Percentiles rank a stretch among this genome's conserved stretches.
Evolutionary conservation across 129 eudicot genomes (phyloP).

Genomic region (Dittrichia graveolens): DNA sequence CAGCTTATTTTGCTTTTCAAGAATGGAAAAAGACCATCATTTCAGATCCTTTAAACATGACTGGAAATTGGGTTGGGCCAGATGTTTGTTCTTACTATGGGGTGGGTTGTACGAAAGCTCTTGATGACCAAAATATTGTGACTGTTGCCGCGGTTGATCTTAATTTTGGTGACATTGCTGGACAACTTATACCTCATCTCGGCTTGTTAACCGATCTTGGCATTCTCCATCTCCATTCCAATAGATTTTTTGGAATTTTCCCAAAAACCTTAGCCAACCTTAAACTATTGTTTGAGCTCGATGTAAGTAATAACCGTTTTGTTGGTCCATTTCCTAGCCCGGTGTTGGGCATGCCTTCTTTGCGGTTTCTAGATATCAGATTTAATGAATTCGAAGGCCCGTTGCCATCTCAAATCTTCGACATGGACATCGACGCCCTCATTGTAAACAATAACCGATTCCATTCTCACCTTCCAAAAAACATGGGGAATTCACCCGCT

Average conservation of each 20-base stretch:
- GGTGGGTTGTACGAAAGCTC: constrained; percentile 52
- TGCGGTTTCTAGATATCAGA: constrained; percentile 68
- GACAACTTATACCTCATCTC: constrained; percentile 67
- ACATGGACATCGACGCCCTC: constrained; percentile 63
- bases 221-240: constrained; percentile 71
- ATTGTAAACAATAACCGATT: constrained; percentile 75
- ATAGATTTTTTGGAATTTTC: constrained; percentile 73
- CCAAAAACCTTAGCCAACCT: constrained; percentile 55
- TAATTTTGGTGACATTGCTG: constrained; percentile 75
- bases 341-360: constrained; percentile 46
- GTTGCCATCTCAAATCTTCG: constrained; percentile 65
- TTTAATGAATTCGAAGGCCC: constrained; percentile 79
- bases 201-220: constrained; percentile 64
- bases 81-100: constrained; percentile 71
- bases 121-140: constrained; percentile 43
- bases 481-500: constrained; percentile 70
- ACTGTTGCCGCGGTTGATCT: constrained; percentile 75
- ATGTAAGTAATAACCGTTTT: constrained; percentile 78
- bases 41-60: constrained; percentile 68
- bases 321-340: constrained; percentile 73
- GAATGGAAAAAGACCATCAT: constrained; percentile 71
- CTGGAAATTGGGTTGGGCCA: constrained; percentile 71
- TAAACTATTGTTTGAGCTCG: constrained; percentile 58
- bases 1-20: constrained; percentile 64
- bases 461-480: constrained; percentile 55